These are phyloP conservation scores for Sanghuangporus sanghuang DNA, from an alignment of 1,284 basidiomycete species.

Conservation along the genomic window DNA sequence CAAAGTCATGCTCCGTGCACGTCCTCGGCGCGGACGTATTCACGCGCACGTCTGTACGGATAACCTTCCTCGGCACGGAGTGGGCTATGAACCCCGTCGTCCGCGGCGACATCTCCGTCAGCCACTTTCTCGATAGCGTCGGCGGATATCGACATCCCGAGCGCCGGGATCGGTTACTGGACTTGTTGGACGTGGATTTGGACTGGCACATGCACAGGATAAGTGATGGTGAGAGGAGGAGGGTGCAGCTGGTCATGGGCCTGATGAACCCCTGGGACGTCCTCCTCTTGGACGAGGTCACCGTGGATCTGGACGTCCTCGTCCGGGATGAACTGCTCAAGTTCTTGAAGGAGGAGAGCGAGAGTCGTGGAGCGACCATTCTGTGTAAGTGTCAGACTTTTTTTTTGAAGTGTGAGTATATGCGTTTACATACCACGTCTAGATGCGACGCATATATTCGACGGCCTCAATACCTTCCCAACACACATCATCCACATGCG, in stretches of 20 bases:
- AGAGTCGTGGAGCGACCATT: constrained; percentile 81
- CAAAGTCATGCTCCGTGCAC: constrained; percentile 54
- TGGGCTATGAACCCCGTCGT: constrained; percentile 98
- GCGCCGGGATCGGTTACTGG: constrained; percentile 79
- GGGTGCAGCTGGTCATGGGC: constrained; percentile 95
- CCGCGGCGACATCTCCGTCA: constrained; percentile 84
- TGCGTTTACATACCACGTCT: constrained; percentile 5
- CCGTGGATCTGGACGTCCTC: constrained; percentile 97
- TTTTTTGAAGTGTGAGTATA: constrained; percentile 4
- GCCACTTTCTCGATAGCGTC: constrained; percentile 89
- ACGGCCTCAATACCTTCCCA: constrained; percentile 82
- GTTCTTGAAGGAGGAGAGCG: constrained; percentile 85
- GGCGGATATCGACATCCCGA: constrained; percentile 94
- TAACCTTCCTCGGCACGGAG: constrained; percentile 91
- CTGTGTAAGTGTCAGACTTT: constrained; percentile 55
- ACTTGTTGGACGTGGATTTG: constrained; percentile 92
- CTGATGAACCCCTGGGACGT: constrained; percentile 96
- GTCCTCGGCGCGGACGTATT: constrained; percentile 87
- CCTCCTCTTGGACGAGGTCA: constrained; percentile 93
- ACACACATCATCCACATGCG: constrained; percentile 90
- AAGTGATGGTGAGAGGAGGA: constrained; percentile 91
- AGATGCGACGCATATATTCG: constrained; percentile 97
- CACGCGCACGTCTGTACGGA: constrained; percentile 43
- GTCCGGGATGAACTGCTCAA: constrained; percentile 88
- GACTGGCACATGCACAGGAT: constrained; percentile 93